Conservation (phyloP, 2,329 filamentous ascomycete genomes). For the Pseudovirgaria hyperparasitica region DNA sequence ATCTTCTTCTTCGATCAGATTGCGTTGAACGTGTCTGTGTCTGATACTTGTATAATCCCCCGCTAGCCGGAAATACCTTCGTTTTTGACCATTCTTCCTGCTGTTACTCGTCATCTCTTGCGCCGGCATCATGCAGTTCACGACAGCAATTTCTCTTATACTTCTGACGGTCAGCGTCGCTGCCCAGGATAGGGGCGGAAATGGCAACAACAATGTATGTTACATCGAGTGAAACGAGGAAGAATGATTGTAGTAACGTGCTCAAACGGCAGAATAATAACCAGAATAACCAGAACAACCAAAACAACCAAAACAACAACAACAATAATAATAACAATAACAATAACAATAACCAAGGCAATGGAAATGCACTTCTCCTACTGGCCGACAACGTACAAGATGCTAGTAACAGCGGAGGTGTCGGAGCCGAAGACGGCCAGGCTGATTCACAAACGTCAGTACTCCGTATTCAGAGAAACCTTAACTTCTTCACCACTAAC, state of each 20-base stretch:
- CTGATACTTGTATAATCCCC: slow-evolving; percentile 22
- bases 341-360: slow-evolving; percentile 6
- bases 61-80: slow-evolving; percentile 27
- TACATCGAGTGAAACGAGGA: slow-evolving; percentile 1
- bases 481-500: slow-evolving; percentile 5
- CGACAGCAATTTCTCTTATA: slow-evolving; percentile 19
- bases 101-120: slow-evolving; percentile 3
- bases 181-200: slow-evolving; percentile 14
- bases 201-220: slow-evolving; percentile 6
- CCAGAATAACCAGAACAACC: slow-evolving; percentile 8
- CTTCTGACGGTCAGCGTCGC: slow-evolving; percentile 21
- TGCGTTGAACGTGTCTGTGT: slow-evolving; percentile 29
- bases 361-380: slow-evolving; percentile 6
- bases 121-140: slow-evolving; percentile 20
- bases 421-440: slow-evolving; percentile 25
- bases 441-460: slow-evolving; percentile 34
- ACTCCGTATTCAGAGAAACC: slow-evolving; percentile 4
- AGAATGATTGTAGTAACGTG: slow-evolving; percentile 2
- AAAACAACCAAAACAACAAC: slow-evolving; percentile 5
- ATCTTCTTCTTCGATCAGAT: slow-evolving; percentile 22
- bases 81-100: slow-evolving; percentile 9
- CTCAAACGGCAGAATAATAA: slow-evolving; percentile 4
- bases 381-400: slow-evolving; percentile 8
- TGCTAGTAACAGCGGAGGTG: slow-evolving; percentile 12
- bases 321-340: slow-evolving; percentile 10